Evolutionary conservation across 208 protist genomes (phyloP), one percentile per base, ranked within the genome.

Genomic region (Leishmania braziliensis): DNA sequence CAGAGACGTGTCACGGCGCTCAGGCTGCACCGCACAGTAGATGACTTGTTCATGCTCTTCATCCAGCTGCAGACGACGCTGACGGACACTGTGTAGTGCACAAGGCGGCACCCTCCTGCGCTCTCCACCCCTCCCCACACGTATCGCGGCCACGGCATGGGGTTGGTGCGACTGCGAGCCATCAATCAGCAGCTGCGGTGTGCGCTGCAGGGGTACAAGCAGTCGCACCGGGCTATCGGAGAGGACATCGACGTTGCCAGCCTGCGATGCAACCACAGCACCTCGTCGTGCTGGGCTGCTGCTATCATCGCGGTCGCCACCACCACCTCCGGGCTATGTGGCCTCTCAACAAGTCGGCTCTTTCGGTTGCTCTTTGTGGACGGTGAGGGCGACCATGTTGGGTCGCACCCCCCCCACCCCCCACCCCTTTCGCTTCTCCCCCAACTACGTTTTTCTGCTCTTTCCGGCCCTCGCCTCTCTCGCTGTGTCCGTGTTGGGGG

Each of bases 121-220:
- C 51, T 78, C 56, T 80, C 81, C 23, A 85, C 70, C 10, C 75
- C 79, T 2, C 71, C 62, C 14, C 77, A 78, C 56, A 79, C 74
- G 9, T 48, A 68, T 14, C n/a, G 60, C 20, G 80, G 79, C 60
- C 62, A 46, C 4, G 81, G 81, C 50, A 12, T 79, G 26, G 79
- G 70, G 65, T 54, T 87, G 68, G 74, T 60, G 75, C 66, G 81
- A 36, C 77, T 88, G 62, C 73, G 73, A 39, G 58, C 72, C 26
- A 76, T 84, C 43, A 82, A 78, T 26, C 65, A 88, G 39, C 68
- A 88, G 39, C 80, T 86, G 36, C 77, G 77, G 26, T 72, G 80
- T 14, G 78, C 75, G 5, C 75, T 85, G 48, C 73, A 74, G 9
- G 71, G n/a, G 0, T 80, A 85, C 60, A 77, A 88, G 60, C 79